phyloP scores from a whole-genome alignment of 2,329 filamentous ascomycete species.

The Fusarium sp. region DNA sequence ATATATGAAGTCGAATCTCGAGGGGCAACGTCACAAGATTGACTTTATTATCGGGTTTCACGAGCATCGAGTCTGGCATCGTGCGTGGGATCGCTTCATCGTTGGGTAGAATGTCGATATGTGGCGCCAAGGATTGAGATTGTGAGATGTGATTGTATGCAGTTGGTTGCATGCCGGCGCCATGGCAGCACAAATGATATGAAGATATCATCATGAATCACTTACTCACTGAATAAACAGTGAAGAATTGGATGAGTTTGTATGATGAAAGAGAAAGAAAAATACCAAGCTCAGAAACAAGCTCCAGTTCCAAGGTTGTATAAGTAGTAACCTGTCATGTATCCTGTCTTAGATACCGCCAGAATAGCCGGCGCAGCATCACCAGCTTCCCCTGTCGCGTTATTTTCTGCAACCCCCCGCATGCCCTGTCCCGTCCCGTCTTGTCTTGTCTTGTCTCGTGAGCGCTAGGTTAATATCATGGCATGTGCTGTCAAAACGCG shows the following conservation, averaged over 20 bases:
- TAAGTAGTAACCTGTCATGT: slow-evolving; percentile 16
- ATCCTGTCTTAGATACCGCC: not conserved
- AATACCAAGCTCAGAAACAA: not conserved
- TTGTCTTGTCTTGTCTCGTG: slow-evolving; percentile 9
- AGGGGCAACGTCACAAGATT: slow-evolving; percentile 52
- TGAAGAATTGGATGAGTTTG: not conserved
- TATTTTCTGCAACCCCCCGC: slow-evolving; percentile 14
- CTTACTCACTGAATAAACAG: not conserved
- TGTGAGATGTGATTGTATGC: not conserved
- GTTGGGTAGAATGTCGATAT: slow-evolving; percentile 16
- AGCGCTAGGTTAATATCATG: slow-evolving; percentile 16
- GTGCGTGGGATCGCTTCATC: slow-evolving; percentile 16
- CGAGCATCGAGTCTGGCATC: slow-evolving; percentile 9
- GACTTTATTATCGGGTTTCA: slow-evolving; percentile 1
- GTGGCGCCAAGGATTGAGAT: not conserved
- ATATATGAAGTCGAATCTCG: slow-evolving; percentile 61
- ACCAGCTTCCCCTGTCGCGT: not conserved
- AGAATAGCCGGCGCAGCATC: slow-evolving; percentile 15
- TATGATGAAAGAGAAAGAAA: not conserved
- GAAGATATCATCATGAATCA: slow-evolving; percentile 13
- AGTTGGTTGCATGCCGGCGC: slow-evolving; percentile 16
- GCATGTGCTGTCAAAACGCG: slow-evolving; percentile 32
- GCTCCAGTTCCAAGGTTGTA: slow-evolving; percentile 12
- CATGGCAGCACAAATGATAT: slow-evolving; percentile 31
- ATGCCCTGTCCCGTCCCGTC: not conserved